phyloP scores from a whole-genome alignment of 441 rosid species.

The Mallotus japonicus region DNA sequence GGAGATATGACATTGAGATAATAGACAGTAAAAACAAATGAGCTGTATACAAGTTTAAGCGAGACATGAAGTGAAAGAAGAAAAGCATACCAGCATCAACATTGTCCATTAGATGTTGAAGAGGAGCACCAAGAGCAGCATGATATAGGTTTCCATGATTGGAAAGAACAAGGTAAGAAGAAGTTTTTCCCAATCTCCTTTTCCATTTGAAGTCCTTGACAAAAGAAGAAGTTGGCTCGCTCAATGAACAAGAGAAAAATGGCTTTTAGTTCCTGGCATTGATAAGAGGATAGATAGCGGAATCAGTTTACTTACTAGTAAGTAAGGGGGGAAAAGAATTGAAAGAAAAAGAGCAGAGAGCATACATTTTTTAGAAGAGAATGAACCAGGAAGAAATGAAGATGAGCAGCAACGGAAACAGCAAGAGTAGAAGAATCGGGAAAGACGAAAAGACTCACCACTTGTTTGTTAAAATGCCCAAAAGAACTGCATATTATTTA shows the following conservation, averaged over 20 bases:
- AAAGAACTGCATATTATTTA: no score
- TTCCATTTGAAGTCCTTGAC: constrained; percentile 70
- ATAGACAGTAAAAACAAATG: no score
- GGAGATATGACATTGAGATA: no score
- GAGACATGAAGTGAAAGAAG: background rate
- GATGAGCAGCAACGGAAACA: constrained; percentile 42
- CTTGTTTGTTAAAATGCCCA: no score
- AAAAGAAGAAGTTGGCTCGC: constrained; percentile 40
- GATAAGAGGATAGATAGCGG: no score
- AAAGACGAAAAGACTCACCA: constrained; percentile 66
- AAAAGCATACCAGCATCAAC: constrained; percentile 73
- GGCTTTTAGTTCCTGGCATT: constrained; percentile 45
- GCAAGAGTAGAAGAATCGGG: constrained; percentile 61
- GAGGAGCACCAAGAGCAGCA: constrained; percentile 55
- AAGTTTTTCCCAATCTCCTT: constrained; percentile 35
- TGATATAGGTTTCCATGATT: constrained; percentile 49
- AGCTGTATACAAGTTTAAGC: no score
- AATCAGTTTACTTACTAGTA: no score
- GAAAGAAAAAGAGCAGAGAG: background rate
- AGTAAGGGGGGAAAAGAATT: background rate
- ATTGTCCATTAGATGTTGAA: constrained; percentile 51
- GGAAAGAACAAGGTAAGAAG: constrained; percentile 61
- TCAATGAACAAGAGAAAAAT: constrained; percentile 45
- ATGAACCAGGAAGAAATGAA: constrained; percentile 56
- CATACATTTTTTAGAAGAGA: constrained; percentile 61